Evolutionary conservation across 306 rosid genomes (phyloP), one percentile per base, ranked within the genome.

Genomic region (Quercus parvula): DNA sequence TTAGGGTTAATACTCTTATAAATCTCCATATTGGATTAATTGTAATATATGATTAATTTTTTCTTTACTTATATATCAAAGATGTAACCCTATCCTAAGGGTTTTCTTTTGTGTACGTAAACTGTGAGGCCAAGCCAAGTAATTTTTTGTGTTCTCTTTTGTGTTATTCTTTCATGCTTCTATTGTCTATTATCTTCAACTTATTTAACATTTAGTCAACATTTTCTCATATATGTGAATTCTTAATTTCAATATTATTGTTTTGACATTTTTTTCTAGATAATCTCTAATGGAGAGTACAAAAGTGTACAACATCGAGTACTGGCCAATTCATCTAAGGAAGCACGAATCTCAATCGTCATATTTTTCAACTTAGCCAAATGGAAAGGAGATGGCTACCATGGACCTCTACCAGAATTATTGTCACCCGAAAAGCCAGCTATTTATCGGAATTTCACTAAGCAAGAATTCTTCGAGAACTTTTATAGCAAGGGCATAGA

Each of bases 241-340:
- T 15, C 8, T 64, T 64, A 17, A 30, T 33, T 67, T 22, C 14
- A 20, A 31, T 31, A 15, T 67, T 67, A 24, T 19, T 38, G 46
- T 19, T 33, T 33, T 49, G 54, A 18, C 9, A 17, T 66, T 28
- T 66, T 6, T 54, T 10, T 33, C 58, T 20, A 80, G 87, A 56
- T 83, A 61, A 33, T 70, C 63, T 77, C 85, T 2, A 86, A 83
- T 24, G 87, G 84, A 6, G 89, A 73, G 70, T 86, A 86, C 56
- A 77, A 35, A 27, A 80, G 89, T 17, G 79, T 80, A 22, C 81
- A 86, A 8, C 88, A 85, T 10, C 67, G 81, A n/a, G 85, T 78
- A 31, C 2, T 81, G 73, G 83, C 88, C 7, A 83, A 83, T 79
- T 33, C 79, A 0, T 28, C 52, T 20, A 83, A 83, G 33, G 83